These are phyloP conservation scores for Mycena chlorophos DNA, from an alignment of 768 basidiomycete species.

Conservation along the genomic window DNA sequence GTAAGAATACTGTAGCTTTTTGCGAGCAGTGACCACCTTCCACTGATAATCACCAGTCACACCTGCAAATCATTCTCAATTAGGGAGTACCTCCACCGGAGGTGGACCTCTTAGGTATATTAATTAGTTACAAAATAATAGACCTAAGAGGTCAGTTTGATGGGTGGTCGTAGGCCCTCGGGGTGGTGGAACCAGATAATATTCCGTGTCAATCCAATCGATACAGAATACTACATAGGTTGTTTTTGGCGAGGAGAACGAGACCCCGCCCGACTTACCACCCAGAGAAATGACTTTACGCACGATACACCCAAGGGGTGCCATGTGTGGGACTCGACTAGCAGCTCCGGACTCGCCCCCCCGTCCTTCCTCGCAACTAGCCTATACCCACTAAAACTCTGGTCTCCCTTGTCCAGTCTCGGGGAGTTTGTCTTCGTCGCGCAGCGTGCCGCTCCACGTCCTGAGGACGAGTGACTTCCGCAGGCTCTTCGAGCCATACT, in stretches of 20 bases:
- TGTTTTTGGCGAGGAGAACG: neutral
- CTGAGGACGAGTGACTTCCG: constrained; percentile 1
- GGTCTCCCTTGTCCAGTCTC: neutral
- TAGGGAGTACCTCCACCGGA: too few relatives aligned
- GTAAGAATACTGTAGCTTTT: too few relatives aligned
- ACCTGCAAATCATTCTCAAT: too few relatives aligned
- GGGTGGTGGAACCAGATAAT: too few relatives aligned
- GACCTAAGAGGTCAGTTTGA: too few relatives aligned
- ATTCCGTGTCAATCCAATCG: neutral
- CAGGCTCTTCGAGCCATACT: constrained; percentile 9
- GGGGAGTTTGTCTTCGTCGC: neutral
- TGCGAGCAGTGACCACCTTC: too few relatives aligned
- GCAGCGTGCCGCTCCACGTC: constrained; percentile 14
- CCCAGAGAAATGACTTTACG: neutral
- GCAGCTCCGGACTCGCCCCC: neutral
- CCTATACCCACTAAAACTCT: constrained; percentile 26
- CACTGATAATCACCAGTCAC: too few relatives aligned
- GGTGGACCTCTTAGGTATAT: too few relatives aligned
- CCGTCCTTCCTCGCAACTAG: neutral
- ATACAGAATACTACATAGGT: neutral
- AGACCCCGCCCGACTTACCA: constrained; percentile 3
- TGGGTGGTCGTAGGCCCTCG: too few relatives aligned
- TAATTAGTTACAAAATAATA: too few relatives aligned
- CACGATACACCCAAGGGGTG: neutral
- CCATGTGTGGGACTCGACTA: neutral